Base-by-base conservation (phyloP, 768 basidiomycete species). In the Leccinum broughii region DNA sequence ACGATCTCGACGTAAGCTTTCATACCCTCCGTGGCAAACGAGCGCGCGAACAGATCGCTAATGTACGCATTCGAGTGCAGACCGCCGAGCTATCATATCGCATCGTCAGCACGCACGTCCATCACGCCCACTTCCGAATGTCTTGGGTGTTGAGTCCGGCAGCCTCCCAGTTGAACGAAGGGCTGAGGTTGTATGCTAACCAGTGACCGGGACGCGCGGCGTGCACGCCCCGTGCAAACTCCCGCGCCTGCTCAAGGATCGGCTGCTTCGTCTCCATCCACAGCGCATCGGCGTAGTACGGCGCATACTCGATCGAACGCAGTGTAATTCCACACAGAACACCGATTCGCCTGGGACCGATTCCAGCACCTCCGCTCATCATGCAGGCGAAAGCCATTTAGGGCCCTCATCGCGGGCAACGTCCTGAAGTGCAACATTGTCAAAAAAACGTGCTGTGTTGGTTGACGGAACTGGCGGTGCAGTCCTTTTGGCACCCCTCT, bases 241-340 rank as follows among this genome's bases (percentile, higher is more conserved):
- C 92, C 66, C 83, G 83, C 15, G 97, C 97, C 75, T 99, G 97
- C 3, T 86, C 76, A 54, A 95, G 77, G 73, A 98, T 95, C 15
- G 97, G 97, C 66, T 85, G 89, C 80, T 94, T 93, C 50, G 96
- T 99, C 81, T 95, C 93, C 94, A 95, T 95, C 93, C 93, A 95
- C 66, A 95, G 70, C 57, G 92, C 76, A 74, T 95, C 94, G 54
- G 93, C 91, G 75, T 95, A n/a, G n/a, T n/a, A 95, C 3, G 95
- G 95, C 30, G 94, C 94, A 69, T 93, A 98, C 28, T 93, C 94
- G 60, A 95, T 80, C 17, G 90, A 91, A 60, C 96, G 92, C 76
- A 32, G 10, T 32, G 32, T 32, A 32, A 32, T 32, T 32, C 32
- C 10, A 32, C 10, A 32, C 32, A 32, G 32, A 32, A 10, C 32